Base-by-base conservation (phyloP, 2,329 filamentous ascomycete species). In the Pseudocercospora vitis region DNA sequence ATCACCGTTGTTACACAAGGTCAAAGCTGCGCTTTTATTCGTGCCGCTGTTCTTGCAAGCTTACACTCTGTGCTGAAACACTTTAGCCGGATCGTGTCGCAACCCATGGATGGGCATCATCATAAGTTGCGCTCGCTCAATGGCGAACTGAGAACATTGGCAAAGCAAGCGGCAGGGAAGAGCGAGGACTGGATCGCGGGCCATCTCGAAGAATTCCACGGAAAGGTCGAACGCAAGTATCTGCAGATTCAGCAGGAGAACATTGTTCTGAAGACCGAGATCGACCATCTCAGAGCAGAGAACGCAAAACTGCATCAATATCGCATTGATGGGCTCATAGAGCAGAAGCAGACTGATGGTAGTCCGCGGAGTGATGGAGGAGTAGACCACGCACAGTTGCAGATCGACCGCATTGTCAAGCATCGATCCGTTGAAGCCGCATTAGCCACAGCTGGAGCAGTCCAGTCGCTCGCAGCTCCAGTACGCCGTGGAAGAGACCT, bases 121-220 rank as follows among this genome's bases (percentile, higher is more conserved):
- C 18, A 45, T 11, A 28, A 45, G 42, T 24, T 45, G 24, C 42
- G 42, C 42, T 45, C 42, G 8, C 21, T 29, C n/a, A 28, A 31
- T 7, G 42, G 23, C 42, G 42, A 45, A n/a, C 42, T 45, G 12
- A 14, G 42, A 28, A 45, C 42, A 4, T 14, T 45, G 24, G 42
- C 42, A 3, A 28, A 31, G 42, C 42, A 45, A 21, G 23, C 42
- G 8, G 42, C 21, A 3, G 42, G 42, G 4, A 7, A 18, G n/a
- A 9, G 23, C 14, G 42, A 45, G 19, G 42, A 45, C 24, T 45
- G 42, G 42, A 45, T 45, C 26, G 24, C 42, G 12, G 23, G 2
- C 14, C 42, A 29, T n/a, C 42, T 45, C n/a, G 42, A 45, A 19
- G 42, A 45, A 12, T 45, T 45, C 42, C 42, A 45, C 24, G n/a